These are phyloP conservation scores for Pichia inconspicua DNA, from an alignment of 1,139 yeast genomes.

Conservation along the genomic window DNA sequence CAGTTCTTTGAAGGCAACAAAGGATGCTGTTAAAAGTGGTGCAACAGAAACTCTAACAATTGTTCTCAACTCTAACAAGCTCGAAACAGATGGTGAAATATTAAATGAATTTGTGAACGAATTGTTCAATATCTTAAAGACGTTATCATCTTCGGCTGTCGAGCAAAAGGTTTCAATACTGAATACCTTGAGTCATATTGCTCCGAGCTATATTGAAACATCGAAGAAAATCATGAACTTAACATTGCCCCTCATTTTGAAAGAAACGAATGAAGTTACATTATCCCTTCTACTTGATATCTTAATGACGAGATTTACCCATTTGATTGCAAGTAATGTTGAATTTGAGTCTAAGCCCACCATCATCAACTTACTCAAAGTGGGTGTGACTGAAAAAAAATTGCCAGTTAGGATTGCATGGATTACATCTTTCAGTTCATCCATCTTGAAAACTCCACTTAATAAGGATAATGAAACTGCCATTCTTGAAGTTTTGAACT, in stretches of 20 bases:
- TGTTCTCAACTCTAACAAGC: slow-evolving; percentile 19
- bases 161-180: slow-evolving; percentile 57
- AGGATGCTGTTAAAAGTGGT: slow-evolving; percentile 51
- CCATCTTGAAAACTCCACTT: slow-evolving; percentile 19
- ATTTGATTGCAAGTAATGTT: slow-evolving; percentile 11
- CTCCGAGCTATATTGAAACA: slow-evolving; percentile 23
- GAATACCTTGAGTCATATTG: slow-evolving; percentile 31
- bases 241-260: slow-evolving; percentile 46
- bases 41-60: slow-evolving; percentile 38
- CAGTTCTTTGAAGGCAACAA: slow-evolving; percentile 63
- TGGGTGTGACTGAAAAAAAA: slow-evolving; percentile 64
- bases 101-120: slow-evolving; percentile 39
- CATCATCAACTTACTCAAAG: slow-evolving; percentile 32
- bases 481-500: slow-evolving; percentile 19
- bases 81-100: slow-evolving; percentile 16
- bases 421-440: slow-evolving; percentile 47
- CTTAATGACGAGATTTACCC: slow-evolving; percentile 37
- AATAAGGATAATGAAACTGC: neutral
- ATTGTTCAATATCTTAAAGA: slow-evolving; percentile 48
- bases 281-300: slow-evolving; percentile 45
- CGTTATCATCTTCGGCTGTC: slow-evolving; percentile 44
- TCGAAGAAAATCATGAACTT: slow-evolving; percentile 35
- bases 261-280: slow-evolving; percentile 71
- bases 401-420: slow-evolving; percentile 57
- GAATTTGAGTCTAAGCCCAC: slow-evolving; percentile 8